phyloP scores from a whole-genome alignment of 2,329 filamentous ascomycete genomes.

The Ophiostoma sp. region DNA sequence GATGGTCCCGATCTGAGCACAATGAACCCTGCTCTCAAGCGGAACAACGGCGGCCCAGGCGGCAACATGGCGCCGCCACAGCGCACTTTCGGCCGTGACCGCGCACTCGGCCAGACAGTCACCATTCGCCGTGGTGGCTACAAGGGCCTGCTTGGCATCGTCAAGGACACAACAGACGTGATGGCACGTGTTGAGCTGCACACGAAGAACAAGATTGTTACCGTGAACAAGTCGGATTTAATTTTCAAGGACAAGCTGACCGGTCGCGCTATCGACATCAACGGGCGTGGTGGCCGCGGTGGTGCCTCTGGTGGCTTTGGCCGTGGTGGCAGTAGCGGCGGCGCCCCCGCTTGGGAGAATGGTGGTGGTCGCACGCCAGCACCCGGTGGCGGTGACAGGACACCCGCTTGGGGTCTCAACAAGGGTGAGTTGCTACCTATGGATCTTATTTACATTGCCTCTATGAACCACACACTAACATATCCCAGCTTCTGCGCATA shows the following conservation, averaged over 20 bases:
- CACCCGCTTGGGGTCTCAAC: slow-evolving; percentile 66
- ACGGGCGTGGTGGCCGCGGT: slow-evolving; percentile 37
- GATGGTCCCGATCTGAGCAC: slow-evolving; percentile 73
- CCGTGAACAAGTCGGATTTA: slow-evolving; percentile 74
- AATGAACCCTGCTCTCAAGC: slow-evolving; percentile 87
- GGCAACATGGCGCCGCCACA: slow-evolving; percentile 60
- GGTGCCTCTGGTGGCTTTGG: slow-evolving; percentile 32
- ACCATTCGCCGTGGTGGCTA: slow-evolving; percentile 80
- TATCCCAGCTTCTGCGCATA: slow-evolving; percentile 49
- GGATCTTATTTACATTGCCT: not conserved
- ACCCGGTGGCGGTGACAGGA: slow-evolving; percentile 56
- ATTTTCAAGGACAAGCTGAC: slow-evolving; percentile 79
- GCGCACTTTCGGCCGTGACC: slow-evolving; percentile 72
- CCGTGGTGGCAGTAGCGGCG: slow-evolving; percentile 29
- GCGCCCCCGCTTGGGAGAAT: slow-evolving; percentile 52
- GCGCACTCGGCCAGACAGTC: slow-evolving; percentile 84
- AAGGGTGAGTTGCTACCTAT: slow-evolving; percentile 51
- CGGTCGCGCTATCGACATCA: slow-evolving; percentile 70
- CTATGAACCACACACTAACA: slow-evolving; percentile 24
- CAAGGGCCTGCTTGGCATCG: slow-evolving; percentile 89
- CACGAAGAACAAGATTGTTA: slow-evolving; percentile 87
- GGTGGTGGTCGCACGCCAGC: slow-evolving; percentile 65
- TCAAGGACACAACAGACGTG: slow-evolving; percentile 86
- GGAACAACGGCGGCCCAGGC: slow-evolving; percentile 52
- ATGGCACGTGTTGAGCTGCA: slow-evolving; percentile 88